Conservation (phyloP, 2,329 filamentous ascomycete species). For the Trichoderma sp. region DNA sequence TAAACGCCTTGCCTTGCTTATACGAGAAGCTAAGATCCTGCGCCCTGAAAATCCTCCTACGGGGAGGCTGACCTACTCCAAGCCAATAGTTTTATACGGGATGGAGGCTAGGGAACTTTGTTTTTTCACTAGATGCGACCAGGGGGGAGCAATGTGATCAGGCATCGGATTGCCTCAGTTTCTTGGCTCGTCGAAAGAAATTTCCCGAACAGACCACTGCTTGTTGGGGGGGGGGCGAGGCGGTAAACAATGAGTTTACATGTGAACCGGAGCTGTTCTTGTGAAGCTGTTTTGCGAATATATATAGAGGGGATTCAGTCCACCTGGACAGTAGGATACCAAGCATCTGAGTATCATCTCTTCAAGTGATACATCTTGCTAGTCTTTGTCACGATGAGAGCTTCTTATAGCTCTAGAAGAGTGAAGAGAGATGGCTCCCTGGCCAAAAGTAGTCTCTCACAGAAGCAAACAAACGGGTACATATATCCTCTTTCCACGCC, state of each 20-base stretch:
- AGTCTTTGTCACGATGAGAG: slow-evolving; percentile 19
- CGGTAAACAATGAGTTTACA: background rate
- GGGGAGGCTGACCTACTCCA: background rate
- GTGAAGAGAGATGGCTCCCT: background rate
- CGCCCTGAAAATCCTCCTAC: background rate
- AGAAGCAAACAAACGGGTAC: slow-evolving; percentile 45
- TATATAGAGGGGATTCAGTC: background rate
- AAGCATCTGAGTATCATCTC: background rate
- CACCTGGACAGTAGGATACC: background rate
- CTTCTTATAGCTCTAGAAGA: slow-evolving; percentile 2
- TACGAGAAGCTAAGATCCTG: background rate
- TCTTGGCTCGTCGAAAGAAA: background rate
- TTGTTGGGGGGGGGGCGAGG: background rate
- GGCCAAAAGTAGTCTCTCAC: slow-evolving; percentile 31
- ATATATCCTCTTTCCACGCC: slow-evolving; percentile 21
- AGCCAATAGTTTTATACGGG: background rate
- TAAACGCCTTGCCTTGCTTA: background rate
- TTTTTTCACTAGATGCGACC: background rate
- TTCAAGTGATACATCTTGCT: background rate
- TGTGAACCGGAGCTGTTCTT: background rate
- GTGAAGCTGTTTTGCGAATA: background rate
- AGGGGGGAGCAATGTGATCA: background rate
- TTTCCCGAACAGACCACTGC: background rate
- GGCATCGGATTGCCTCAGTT: too few relatives aligned
- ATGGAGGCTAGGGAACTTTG: background rate